A percentile compares a stretch with the other conserved stretches of the same genome.
Conservation (phyloP, 305 asterid genomes). For the Striga hermonthica region DNA sequence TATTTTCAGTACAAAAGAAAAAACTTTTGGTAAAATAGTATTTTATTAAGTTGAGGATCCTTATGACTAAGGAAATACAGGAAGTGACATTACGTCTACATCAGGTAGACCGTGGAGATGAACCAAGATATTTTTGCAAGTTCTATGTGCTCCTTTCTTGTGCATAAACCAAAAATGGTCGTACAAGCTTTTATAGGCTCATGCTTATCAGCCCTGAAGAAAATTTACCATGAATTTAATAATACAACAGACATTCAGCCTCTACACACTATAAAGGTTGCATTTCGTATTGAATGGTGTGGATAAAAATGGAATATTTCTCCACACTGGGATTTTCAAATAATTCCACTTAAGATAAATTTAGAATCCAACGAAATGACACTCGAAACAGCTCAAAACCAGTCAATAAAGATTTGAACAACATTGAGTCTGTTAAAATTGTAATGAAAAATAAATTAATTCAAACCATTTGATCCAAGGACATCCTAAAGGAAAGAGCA, state of each 20-base stretch:
- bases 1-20: neutral
- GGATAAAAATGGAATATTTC: neutral
- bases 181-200: neutral
- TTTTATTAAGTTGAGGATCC: neutral
- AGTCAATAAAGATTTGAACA: neutral
- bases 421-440: neutral
- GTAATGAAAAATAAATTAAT: too few species aligned
- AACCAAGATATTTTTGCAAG: neutral
- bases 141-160: neutral
- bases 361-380: neutral
- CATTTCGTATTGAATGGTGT: neutral
- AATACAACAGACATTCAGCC: neutral
- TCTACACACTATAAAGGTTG: neutral
- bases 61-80: neutral
- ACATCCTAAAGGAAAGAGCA: neutral
- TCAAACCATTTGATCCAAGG: neutral
- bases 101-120: constrained; percentile 6
- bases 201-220: neutral
- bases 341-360: neutral
- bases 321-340: neutral
- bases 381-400: neutral
- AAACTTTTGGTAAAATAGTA: neutral
- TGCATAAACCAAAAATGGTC: neutral
- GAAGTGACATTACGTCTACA: neutral
- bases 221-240: neutral